Evolutionary conservation across 495 filamentous ascomycete genomes (phyloP), one percentile per base, ranked within the genome.

Genomic region (Penicillium longicatenatum): DNA sequence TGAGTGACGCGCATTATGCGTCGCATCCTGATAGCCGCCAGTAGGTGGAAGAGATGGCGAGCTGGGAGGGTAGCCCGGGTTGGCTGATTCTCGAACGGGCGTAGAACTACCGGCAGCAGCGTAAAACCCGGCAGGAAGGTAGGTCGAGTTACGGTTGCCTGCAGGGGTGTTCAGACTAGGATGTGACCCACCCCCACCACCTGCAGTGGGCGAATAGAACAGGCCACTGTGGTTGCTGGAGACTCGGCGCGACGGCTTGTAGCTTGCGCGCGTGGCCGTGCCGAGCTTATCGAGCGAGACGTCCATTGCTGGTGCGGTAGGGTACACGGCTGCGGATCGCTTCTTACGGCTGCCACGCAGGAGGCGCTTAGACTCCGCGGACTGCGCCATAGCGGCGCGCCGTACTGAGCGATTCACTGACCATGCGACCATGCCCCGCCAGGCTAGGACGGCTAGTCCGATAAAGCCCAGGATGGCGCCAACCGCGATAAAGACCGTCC

Each of bases 161-260:
- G 61, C 21, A 16, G 57, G 51, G 16, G 55, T 51, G 12, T 61
- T 53, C 5, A 68, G 49, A 56, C 57, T 70, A 6, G 43, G 21
- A 52, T 67, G 64, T 11, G 57, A 66, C 58, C 49, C 67, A 53
- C 70, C 62, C 58, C 67, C 64, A 21, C 73, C 78, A n/a, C 83
- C 85, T 1, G 93, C 93, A 1, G 94, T 98, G 0, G 94, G 94
- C 2, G 91, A 96, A 74, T 95, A 98, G 82, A 98, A 98, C 5
- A 98, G 82, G 39, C 83, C 87, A 52, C 77, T 76, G 49, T 73
- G 74, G 14, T 81, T 72, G 50, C 72, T 75, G 29, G 77, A 79
- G 64, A 68, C 79, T 64, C 78, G 75, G 29, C 73, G 60, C 44
- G 55, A 52, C 7, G 84, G 74, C 62, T 69, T 64, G 62, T 75